Evolutionary conservation across 176 grass and related monocot species (phyloP).

Genomic region (Saccharum spontaneum): DNA sequence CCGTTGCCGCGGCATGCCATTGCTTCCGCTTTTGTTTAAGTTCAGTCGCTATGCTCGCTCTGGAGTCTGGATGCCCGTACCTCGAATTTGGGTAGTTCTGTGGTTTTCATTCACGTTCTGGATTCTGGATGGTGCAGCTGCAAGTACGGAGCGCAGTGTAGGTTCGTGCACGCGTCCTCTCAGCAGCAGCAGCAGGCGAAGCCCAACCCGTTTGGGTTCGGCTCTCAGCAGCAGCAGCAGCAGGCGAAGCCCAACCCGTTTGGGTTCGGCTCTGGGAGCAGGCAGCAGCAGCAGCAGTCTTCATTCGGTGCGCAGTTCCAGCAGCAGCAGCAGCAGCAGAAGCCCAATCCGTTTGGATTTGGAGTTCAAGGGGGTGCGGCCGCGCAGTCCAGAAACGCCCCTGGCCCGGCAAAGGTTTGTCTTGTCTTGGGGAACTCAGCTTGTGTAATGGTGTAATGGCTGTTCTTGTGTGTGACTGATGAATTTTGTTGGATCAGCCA

Average conservation of each 20-base stretch:
- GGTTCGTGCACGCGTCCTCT: conserved; percentile 56
- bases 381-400: conserved; percentile 35
- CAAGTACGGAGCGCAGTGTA: conserved; percentile 79
- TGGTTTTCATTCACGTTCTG: conserved; percentile 8
- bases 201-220: conserved; percentile 76
- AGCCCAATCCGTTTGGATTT: conserved; percentile 82
- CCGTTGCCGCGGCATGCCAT: background rate
- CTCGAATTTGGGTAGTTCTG: background rate
- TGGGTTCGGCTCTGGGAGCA: conserved; percentile 55
- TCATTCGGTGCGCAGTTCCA: conserved; percentile 17
- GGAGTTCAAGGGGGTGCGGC: conserved; percentile 54
- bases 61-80: background rate
- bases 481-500: conserved; percentile 48
- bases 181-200: conserved; percentile 43
- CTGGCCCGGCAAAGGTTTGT: conserved; percentile 34
- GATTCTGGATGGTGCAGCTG: conserved; percentile 52
- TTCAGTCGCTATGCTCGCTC: background rate
- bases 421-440: background rate
- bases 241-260: conserved; percentile 69
- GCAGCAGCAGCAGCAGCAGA: conserved; percentile 53
- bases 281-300: conserved; percentile 34
- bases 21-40: background rate
- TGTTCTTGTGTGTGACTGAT: background rate
- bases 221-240: conserved; percentile 47
- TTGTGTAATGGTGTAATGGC: background rate